Base-by-base conservation (phyloP, 1,284 basidiomycete genomes). In the Tremellales sp. region DNA sequence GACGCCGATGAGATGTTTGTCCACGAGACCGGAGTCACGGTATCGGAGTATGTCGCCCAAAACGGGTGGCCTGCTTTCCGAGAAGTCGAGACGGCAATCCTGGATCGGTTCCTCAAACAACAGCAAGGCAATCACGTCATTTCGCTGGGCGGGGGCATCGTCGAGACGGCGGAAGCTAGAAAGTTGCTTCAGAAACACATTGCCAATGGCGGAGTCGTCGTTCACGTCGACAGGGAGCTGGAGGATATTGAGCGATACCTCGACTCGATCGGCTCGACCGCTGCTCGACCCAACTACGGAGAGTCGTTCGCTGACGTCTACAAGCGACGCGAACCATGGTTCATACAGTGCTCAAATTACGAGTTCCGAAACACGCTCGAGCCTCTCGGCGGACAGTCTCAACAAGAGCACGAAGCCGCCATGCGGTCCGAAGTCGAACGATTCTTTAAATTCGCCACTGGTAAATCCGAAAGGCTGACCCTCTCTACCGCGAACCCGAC, bases 131-230 rank as follows among this genome's bases (percentile, higher is more conserved):
- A 81, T 3, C 81, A 88, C 66, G 78, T 95, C 43, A 81, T 95
- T 63, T 89, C 87, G 51, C 82, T 97, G n/a, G 94, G 95, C 10
- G 95, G 95, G 4, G 93, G 94, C 0, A 84, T 98, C 43, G 88
- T 97, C 35, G 95, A 98, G 74, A 87, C 84, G 0, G 78, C 83
- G 5, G 80, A 78, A 35, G 86, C 87, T 10, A 76, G 89, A 29
- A 77, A 84, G 16, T 61, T 88, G 6, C 76, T 97, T 50, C 78
- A 81, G 62, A 73, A 78, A 8, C 92, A 90, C 65, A 80, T 80
- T 8, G 73, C 70, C 33, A 74, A 75, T 29, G 76, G 75, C 34
- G 84, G 84, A 0, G 78, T 80, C 1, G 83, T 90, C 19, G 81
- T 90, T 13, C 81, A 88, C 70, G 77, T 89, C 42, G 77, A 80